phyloP scores from a whole-genome alignment of 2,329 filamentous ascomycete genomes.

The Fusarium mangiferae region DNA sequence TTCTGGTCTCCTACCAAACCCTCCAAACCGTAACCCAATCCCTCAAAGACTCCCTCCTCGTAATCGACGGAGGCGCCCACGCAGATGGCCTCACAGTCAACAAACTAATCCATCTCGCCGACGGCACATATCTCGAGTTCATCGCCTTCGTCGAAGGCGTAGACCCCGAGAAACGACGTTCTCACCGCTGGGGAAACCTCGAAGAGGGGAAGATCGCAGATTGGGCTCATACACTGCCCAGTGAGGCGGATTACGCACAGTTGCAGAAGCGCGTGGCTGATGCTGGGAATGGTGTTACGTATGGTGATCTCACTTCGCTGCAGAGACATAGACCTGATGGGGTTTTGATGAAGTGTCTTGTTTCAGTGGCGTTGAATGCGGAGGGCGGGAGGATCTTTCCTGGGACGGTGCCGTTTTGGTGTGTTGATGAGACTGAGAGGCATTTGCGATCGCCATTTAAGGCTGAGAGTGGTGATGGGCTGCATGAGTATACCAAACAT shows the following conservation, averaged over 20 bases:
- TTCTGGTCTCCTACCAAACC: constrained; percentile 65
- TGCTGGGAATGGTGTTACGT: constrained; percentile 52
- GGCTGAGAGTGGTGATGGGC: constrained; percentile 31
- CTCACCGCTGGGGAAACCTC: constrained; percentile 69
- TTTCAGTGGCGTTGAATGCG: constrained; percentile 55
- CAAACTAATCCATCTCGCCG: constrained; percentile 68
- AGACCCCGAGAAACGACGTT: constrained; percentile 51
- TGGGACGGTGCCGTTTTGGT: constrained; percentile 72
- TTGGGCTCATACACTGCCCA: constrained; percentile 64
- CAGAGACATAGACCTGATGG: constrained; percentile 67
- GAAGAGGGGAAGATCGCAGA: constrained; percentile 64
- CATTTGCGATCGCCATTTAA: constrained; percentile 63
- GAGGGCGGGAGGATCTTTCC: constrained; percentile 47
- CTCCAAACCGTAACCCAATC: constrained; percentile 59
- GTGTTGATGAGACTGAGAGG: constrained; percentile 69
- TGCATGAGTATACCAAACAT: constrained; percentile 53
- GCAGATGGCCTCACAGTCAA: constrained; percentile 70
- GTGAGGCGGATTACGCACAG: constrained; percentile 49
- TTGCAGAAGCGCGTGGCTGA: constrained; percentile 52
- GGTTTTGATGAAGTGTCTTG: constrained; percentile 66
- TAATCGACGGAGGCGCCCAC: constrained; percentile 70
- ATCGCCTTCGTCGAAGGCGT: constrained; percentile 67
- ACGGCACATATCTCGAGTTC: constrained; percentile 74
- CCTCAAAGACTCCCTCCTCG: constrained; percentile 64
- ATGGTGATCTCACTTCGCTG: constrained; percentile 61